Evolutionary conservation across 305 asterid genomes (phyloP), one percentile per base, ranked within the genome.

Genomic region (Salvia sclarea): DNA sequence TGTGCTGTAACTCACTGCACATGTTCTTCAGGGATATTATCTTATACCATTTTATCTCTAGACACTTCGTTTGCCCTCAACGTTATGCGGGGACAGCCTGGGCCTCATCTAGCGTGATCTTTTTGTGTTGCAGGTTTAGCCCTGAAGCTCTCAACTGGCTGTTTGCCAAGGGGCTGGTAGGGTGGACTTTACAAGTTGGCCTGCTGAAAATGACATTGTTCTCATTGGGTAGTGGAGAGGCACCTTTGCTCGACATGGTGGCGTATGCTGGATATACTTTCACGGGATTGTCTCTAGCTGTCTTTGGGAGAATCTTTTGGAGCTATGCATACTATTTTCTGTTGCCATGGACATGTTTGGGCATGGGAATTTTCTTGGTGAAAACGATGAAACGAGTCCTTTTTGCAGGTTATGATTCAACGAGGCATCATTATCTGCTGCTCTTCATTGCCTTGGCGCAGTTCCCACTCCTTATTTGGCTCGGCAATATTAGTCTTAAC

Each of bases 321-420:
- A 68, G 85, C 53, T 78, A 83, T 30, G 75, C 91, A 3, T 85
- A 81, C 80, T 87, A 80, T 75, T 83, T 87, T 64, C 59, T 87
- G 17, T 14, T 87, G 76, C 88, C 88, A n/a, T 87, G 91, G 89
- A 64, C 89, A 8, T 76, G 91, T 65, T 56, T 87, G 74, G 85
- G 91, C 79, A 83, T 85, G 88, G 89, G 86, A 33, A 65, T 87
- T 17, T 87, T 87, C 82, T 69, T 87, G 81, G 91, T 87, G 72
- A 87, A 85, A 83, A 85, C 91, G 2, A 81, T 82, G 91, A 83
- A 87, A 67, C 78, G 95, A 28, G 91, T 83, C 64, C 84, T 87
- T 13, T 85, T 85, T 61, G 91, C 89, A 2, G 95, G 73, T 66
- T 74, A 68, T 5, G 87, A 82, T 56, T 86, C 90, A 18, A 86